Conservation (phyloP, 768 basidiomycete genomes). For the Suillus decipiens region DNA sequence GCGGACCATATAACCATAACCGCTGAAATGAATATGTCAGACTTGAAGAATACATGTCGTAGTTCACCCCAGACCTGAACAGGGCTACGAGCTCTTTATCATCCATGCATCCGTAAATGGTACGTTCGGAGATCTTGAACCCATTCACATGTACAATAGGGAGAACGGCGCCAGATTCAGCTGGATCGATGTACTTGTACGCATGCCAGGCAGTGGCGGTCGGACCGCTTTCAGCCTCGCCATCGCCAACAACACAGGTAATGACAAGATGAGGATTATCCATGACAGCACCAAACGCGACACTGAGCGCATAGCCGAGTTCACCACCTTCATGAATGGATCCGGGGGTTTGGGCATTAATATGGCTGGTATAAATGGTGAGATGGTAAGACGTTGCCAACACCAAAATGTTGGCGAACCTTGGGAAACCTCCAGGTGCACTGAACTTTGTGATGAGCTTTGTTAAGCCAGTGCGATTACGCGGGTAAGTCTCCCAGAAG, state of each 20-base stretch:
- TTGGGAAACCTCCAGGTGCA: conserved; percentile 82
- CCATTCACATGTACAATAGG: conserved; percentile 88
- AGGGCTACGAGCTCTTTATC: conserved; percentile 75
- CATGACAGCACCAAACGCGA: conserved; percentile 88
- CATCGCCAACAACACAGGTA: conserved; percentile 84
- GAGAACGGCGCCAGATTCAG: conserved; percentile 87
- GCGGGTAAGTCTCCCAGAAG: conserved; percentile 61
- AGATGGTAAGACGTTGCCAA: not conserved
- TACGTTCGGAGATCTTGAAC: conserved; percentile 90
- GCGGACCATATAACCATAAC: conserved; percentile 88
- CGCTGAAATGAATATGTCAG: conserved; percentile 38
- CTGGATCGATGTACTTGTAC: conserved; percentile 89
- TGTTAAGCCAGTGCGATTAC: conserved; percentile 57
- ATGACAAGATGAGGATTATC: conserved; percentile 86
- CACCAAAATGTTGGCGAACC: conserved; percentile 37
- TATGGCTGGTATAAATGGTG: conserved; percentile 45
- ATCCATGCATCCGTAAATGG: conserved; percentile 90
- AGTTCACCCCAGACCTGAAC: conserved; percentile 53
- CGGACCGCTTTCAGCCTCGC: conserved; percentile 82
- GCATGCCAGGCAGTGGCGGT: conserved; percentile 83
- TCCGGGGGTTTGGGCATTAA: conserved; percentile 86
- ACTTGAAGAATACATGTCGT: conserved; percentile 14
- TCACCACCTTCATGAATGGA: conserved; percentile 92
- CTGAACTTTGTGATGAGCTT: conserved; percentile 77
- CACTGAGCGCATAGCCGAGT: conserved; percentile 85